Base-by-base conservation (phyloP, 768 basidiomycete genomes). In the Russula olivacea region DNA sequence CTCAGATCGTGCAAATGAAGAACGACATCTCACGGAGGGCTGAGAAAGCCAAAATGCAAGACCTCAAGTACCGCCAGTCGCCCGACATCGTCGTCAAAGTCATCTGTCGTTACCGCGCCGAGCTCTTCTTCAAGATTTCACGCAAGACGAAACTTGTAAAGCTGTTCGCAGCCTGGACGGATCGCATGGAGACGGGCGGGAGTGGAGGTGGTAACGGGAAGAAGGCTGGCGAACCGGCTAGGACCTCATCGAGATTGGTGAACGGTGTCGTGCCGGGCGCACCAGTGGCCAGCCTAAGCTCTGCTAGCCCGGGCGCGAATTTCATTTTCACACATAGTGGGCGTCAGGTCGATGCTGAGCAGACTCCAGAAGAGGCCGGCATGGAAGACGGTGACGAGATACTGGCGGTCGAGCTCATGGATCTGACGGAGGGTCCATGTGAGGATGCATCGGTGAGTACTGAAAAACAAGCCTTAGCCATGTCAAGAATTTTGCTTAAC, bases 81-180 rank as follows among this genome's bases (percentile, higher is more conserved):
- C 89, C 89, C n/a, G 89, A 94, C 71, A 90, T 93, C 63, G 87
- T 93, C 56, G 85, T 93, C 75, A 93, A 91, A 72, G 90, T 94
- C 67, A 79, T 88, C 55, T 93, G 91, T 74, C 87, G 88, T 68
- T 93, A 93, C 72, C 88, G 92, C 50, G 90, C 91, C 4, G 91
- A 94, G 70, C 80, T 94, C 47, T 92, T 90, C 78, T 94, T 94
- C 83, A 93, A 92, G 74, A 91, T 94, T 67, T 90, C 89, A 10
- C 87, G 92, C 72, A 93, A 93, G 75, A 91, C 89, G 30, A 93
- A 91, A 72, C 78, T 94, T 38, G 85, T 86, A 59, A 81, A 88
- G 59, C 79, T 93, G 60, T 91, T 93, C 73, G 87, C 85, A 69
- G 88, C 91, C 34, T 93, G 91, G 91, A 91, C 89, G 30, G 89